Evolutionary conservation across 176 grass and related monocot species (phyloP), one percentile per base, ranked within the genome.

Genomic region (Oryza brachyantha): DNA sequence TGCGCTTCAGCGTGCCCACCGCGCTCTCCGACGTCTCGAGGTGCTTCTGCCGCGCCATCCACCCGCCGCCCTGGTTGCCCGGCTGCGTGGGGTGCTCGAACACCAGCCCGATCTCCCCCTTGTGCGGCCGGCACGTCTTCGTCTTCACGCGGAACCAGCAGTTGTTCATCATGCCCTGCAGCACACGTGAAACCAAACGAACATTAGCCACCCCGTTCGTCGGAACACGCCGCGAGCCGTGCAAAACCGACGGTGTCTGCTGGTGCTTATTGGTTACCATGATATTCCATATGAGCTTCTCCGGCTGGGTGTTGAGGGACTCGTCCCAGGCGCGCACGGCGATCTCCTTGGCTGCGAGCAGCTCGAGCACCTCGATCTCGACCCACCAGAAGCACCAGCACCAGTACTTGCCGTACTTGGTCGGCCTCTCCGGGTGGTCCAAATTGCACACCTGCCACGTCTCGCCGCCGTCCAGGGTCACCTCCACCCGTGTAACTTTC

Each of bases 331-430:
- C 92, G 21, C 96, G 92, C 29, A 94, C 90, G 63, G 96, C 92
- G 4, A 94, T 68, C 73, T 93, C 96, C 87, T 93, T 98, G 29
- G 85, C 57, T 1, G 85, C 86, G n/a, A 98, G 88, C 5, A 98
- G 77, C 57, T 88, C 90, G 17, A 86, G 40, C 1, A 93, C 81
- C 74, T 98, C 92, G 0, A 98, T 61, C 7, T 94, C 90, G 3
- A 93, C 34, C 14, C 89, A 92, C 96, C 92, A 98, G 85, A 98
- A 98, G 85, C 92, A 92, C 95, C 95, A 98, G 84, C 95, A 98
- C 95, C 95, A 98, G 72, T 91, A 90, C 65, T 83, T 90, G 39
- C 95, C 95, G 48, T 89, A 98, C 73, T 89, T 92, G 61, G 36
- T 91, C 1, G 95, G 92, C 66, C 79, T 85, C 79, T 94, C 95